Evolutionary conservation across 331 rosid species (phyloP).

Genomic region (Ulmus americana): DNA sequence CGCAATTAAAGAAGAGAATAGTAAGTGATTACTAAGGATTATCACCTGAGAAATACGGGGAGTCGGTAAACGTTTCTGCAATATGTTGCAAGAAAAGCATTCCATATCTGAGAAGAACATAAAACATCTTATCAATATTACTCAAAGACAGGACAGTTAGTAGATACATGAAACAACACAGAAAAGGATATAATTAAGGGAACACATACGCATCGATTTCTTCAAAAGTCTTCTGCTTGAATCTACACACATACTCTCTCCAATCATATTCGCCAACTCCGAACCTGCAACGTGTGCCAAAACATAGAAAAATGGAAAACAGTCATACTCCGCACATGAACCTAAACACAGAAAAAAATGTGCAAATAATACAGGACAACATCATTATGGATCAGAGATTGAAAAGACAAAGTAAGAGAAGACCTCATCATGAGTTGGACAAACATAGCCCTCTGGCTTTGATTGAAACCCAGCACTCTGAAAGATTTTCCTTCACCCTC

Average conservation of each 20-base stretch:
- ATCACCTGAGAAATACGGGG: conserved; percentile 74
- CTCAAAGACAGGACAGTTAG: background rate
- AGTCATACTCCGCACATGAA: background rate
- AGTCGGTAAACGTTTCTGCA: conserved; percentile 69
- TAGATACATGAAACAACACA: background rate
- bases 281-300: conserved; percentile 53
- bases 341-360: background rate
- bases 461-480: conserved; percentile 95
- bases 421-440: conserved; percentile 96
- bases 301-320: conserved; percentile 14
- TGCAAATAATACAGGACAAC: no score
- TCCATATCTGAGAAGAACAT: conserved; percentile 57
- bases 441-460: conserved; percentile 87
- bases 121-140: background rate
- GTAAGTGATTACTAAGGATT: conserved; percentile 22
- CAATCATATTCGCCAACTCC: conserved; percentile 92
- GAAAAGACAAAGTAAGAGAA: background rate
- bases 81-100: conserved; percentile 80
- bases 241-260: conserved; percentile 77
- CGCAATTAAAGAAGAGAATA: conserved; percentile 13
- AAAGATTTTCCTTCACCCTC: conserved; percentile 97
- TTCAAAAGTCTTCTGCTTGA: conserved; percentile 85
- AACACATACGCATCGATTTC: conserved; percentile 68
- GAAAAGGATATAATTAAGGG: conserved; percentile 16
- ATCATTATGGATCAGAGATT: background rate